phyloP scores from a whole-genome alignment of 495 filamentous ascomycete genomes.

The Extremus antarcticus region DNA sequence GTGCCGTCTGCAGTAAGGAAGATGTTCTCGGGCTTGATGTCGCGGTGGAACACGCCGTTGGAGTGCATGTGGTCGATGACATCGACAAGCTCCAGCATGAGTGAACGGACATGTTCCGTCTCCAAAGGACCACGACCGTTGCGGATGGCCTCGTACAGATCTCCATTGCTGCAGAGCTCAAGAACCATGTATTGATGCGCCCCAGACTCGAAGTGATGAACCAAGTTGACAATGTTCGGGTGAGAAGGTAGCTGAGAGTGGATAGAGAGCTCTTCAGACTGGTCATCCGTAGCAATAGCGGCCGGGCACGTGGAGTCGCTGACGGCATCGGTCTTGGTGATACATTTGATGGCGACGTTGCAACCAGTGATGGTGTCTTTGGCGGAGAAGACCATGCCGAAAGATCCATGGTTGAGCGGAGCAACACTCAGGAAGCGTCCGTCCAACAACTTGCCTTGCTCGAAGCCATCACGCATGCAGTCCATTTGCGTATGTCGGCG shows the following conservation, averaged over 20 bases:
- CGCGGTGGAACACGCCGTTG: conserved; percentile 88
- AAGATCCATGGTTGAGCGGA: conserved; percentile 95
- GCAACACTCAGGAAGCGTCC: conserved; percentile 76
- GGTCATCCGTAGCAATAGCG: conserved; percentile 58
- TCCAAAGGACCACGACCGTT: conserved; percentile 75
- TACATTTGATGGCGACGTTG: conserved; percentile 84
- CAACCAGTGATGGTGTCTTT: conserved; percentile 62
- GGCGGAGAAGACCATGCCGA: conserved; percentile 94
- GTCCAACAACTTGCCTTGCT: conserved; percentile 31
- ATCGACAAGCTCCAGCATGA: conserved; percentile 89
- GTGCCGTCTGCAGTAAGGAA: conserved; percentile 76
- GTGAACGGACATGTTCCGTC: conserved; percentile 90
- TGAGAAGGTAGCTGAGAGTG: conserved; percentile 70
- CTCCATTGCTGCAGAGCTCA: conserved; percentile 92
- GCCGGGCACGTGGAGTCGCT: conserved; percentile 34
- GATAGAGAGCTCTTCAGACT: conserved; percentile 76
- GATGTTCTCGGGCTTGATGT: conserved; percentile 99
- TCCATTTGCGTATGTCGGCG: conserved; percentile 24
- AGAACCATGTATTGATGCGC: conserved; percentile 83
- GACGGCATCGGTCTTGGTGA: conserved; percentile 61
- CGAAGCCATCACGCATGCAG: conserved; percentile 34
- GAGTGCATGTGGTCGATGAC: conserved; percentile 84
- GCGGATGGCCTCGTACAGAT: conserved; percentile 95
- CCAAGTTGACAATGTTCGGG: conserved; percentile 85
- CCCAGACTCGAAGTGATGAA: conserved; percentile 85